Conservation (phyloP, 2,329 filamentous ascomycete species). For the Canariomyces notabilis region DNA sequence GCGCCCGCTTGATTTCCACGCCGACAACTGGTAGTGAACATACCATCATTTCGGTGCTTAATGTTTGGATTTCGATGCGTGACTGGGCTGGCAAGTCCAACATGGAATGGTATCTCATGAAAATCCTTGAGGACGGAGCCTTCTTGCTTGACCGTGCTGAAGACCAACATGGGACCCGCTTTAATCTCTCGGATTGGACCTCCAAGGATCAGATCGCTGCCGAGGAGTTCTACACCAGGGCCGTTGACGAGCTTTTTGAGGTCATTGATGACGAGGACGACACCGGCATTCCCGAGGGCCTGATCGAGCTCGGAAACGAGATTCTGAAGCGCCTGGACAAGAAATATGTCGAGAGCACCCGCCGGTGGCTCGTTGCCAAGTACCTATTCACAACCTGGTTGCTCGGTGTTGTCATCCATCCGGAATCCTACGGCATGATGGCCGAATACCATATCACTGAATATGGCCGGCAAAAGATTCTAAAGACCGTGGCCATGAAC, state of each 20-base stretch:
- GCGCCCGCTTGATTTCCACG: conserved; percentile 75
- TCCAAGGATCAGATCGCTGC: conserved; percentile 75
- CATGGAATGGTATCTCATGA: conserved; percentile 92
- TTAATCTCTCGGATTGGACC: conserved; percentile 67
- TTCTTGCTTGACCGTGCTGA: conserved; percentile 84
- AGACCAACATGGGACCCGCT: conserved; percentile 66
- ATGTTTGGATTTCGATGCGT: conserved; percentile 79
- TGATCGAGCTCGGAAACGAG: conserved; percentile 78
- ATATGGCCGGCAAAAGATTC: conserved; percentile 76
- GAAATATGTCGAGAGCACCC: conserved; percentile 67
- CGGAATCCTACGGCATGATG: conserved; percentile 76
- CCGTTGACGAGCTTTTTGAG: conserved; percentile 75
- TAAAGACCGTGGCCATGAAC: conserved; percentile 73
- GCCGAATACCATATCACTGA: conserved; percentile 89
- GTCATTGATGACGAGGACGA: conserved; percentile 79
- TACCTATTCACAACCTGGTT: conserved; percentile 92
- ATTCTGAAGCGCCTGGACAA: conserved; percentile 72
- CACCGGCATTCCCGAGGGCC: conserved; percentile 79
- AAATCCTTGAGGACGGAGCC: conserved; percentile 85
- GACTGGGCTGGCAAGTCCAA: conserved; percentile 87
- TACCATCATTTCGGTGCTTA: conserved; percentile 77
- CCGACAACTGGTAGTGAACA: conserved; percentile 72
- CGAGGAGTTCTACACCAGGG: conserved; percentile 82
- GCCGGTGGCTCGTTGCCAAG: conserved; percentile 79
- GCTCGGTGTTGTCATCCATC: conserved; percentile 76